Conservation (phyloP, 208 protist species). For the Crithidia acanthocephali region DNA sequence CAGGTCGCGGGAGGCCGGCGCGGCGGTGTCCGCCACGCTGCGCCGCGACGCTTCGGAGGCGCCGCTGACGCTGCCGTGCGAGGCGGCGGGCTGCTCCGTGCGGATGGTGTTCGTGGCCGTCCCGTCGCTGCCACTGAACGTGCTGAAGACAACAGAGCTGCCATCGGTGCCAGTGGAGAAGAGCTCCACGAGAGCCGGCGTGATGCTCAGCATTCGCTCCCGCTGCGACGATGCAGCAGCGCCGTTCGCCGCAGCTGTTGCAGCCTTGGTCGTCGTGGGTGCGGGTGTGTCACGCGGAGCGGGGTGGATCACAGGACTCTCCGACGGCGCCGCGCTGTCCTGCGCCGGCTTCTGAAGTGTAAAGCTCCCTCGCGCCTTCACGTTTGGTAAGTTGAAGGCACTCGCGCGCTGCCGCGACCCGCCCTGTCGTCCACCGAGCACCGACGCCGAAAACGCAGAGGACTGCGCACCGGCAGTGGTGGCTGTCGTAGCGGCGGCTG, state of each 20-base stretch:
- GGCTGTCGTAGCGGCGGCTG: too few relatives aligned
- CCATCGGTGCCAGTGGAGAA: not conserved
- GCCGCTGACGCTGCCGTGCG: not conserved
- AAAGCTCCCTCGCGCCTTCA: not conserved
- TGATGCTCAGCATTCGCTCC: not conserved
- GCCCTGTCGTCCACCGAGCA: not conserved
- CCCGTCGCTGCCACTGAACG: conserved; percentile 5
- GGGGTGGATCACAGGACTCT: too few relatives aligned
- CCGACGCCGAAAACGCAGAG: not conserved
- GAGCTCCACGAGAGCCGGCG: not conserved
- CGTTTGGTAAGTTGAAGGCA: not conserved
- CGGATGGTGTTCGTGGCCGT: not conserved
- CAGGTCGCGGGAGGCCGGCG: not conserved
- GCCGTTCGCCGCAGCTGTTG: too few relatives aligned
- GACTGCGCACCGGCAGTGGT: not conserved
- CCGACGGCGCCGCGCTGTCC: not conserved
- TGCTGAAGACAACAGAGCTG: not conserved
- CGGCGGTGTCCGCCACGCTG: conserved; percentile 3
- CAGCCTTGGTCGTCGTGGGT: too few relatives aligned
- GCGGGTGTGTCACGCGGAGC: too few relatives aligned
- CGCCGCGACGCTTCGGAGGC: not conserved
- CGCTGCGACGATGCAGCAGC: too few relatives aligned
- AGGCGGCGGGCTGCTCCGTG: not conserved
- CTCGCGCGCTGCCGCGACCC: not conserved
- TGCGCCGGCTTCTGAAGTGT: not conserved